Percentiles rank a stretch among this genome's conserved stretches.
These are phyloP conservation scores for Auriscalpium microsporum DNA, from an alignment of 768 basidiomycete species.

Conservation along the genomic window DNA sequence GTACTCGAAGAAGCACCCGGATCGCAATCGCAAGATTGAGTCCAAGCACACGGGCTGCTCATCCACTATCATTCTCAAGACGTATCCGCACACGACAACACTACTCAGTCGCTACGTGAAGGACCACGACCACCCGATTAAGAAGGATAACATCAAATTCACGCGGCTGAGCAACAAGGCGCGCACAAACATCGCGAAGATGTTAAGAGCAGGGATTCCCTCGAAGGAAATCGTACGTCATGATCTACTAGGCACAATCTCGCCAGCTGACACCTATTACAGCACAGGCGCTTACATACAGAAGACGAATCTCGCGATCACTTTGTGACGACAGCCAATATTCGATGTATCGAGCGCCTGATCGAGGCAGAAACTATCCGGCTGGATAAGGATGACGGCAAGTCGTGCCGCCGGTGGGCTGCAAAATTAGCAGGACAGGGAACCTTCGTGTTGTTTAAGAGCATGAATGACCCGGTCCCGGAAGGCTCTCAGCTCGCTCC, in stretches of 20 bases:
- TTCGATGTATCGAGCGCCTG: background rate
- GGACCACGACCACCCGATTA: background rate
- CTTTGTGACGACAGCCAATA: background rate
- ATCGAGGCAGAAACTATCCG: background rate
- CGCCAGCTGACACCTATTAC: too few relatives aligned
- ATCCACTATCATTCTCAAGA: too few relatives aligned
- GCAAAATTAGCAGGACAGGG: background rate
- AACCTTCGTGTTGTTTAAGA: background rate
- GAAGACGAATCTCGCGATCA: background rate
- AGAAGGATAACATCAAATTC: background rate
- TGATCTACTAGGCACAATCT: too few relatives aligned
- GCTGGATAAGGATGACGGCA: background rate
- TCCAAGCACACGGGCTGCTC: too few relatives aligned
- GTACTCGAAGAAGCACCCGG: too few relatives aligned
- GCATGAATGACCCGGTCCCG: background rate
- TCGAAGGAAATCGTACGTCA: background rate
- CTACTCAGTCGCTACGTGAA: background rate
- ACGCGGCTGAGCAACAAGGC: background rate
- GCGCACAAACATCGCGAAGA: background rate
- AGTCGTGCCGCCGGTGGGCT: background rate
- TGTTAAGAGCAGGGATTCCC: background rate
- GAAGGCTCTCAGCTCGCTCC: background rate
- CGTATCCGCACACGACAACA: background rate
- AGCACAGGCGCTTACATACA: background rate
- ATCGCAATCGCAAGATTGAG: too few relatives aligned